Conservation (phyloP, 805 yeast species). For the Cyberlindnera meyerae region DNA sequence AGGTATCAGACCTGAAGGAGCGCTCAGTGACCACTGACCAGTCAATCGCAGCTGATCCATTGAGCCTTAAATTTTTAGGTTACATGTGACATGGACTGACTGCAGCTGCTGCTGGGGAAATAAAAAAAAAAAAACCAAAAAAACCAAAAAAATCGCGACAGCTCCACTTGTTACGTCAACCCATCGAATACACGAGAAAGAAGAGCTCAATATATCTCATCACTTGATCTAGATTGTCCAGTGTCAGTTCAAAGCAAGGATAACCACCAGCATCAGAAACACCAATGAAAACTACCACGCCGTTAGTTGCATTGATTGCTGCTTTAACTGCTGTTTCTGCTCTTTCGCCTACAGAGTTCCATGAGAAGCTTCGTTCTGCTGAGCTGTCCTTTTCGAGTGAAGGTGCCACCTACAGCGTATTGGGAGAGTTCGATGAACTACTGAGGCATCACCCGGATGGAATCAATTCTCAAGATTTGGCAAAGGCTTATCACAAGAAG, state of each 20-base stretch:
- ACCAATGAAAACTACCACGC: background rate
- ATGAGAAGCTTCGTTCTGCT: conserved; percentile 11
- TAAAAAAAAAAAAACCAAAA: too few relatives aligned
- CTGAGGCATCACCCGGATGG: conserved; percentile 11
- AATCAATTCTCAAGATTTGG: conserved; percentile 18
- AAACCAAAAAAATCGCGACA: too few relatives aligned
- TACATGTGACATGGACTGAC: too few relatives aligned
- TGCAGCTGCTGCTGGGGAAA: too few relatives aligned
- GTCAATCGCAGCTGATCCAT: too few relatives aligned
- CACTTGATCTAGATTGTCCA: background rate
- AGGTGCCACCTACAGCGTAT: conserved; percentile 22
- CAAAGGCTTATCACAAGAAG: conserved; percentile 50
- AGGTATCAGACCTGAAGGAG: too few relatives aligned
- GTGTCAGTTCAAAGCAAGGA: background rate
- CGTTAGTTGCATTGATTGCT: conserved; percentile 1
- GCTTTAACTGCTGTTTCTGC: conserved; percentile 2
- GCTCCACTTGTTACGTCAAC: too few relatives aligned
- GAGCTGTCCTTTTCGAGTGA: conserved; percentile 13
- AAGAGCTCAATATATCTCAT: background rate
- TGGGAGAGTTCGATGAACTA: conserved; percentile 18
- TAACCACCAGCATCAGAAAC: background rate
- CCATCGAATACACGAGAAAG: too few relatives aligned
- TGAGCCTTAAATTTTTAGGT: too few relatives aligned
- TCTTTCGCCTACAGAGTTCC: conserved; percentile 10
- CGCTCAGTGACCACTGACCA: too few relatives aligned